Conservation (phyloP, 2,329 filamentous ascomycete species). For the Colletotrichum zoysiae region DNA sequence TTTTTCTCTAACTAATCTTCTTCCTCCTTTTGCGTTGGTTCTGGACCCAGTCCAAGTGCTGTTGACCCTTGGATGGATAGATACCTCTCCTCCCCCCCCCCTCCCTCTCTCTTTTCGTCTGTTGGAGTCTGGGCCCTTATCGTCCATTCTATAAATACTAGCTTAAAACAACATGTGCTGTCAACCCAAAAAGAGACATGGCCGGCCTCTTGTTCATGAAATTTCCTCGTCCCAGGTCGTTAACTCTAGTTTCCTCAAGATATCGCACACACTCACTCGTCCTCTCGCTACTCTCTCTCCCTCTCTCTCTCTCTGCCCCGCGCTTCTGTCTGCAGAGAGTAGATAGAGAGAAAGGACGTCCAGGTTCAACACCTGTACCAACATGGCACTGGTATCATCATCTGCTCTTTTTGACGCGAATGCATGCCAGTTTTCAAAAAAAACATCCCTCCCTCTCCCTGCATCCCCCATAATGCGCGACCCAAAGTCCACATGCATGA, state of each 20-base stretch:
- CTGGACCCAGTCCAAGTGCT: neutral
- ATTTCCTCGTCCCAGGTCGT: constrained; percentile 5
- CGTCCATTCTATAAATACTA: neutral
- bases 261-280: neutral
- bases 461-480: constrained; percentile 2
- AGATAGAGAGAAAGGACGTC: neutral
- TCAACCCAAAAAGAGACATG: neutral
- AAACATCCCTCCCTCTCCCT: neutral
- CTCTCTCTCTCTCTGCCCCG: too few species aligned
- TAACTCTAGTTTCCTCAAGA: neutral
- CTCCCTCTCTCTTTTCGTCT: neutral
- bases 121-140: neutral
- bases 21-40: neutral
- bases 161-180: neutral
- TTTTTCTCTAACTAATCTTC: neutral
- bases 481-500: constrained; percentile 10
- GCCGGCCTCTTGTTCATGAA: neutral
- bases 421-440: neutral
- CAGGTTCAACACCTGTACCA: neutral
- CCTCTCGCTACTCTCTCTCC: neutral
- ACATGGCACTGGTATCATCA: constrained; percentile 7
- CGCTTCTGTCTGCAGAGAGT: too few species aligned
- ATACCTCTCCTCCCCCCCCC: neutral
- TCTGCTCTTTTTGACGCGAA: constrained; percentile 1
- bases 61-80: neutral